Evolutionary conservation across 2,329 filamentous ascomycete species (phyloP), one percentile per base, ranked within the genome.

Genomic region (Cytospora leucostoma): DNA sequence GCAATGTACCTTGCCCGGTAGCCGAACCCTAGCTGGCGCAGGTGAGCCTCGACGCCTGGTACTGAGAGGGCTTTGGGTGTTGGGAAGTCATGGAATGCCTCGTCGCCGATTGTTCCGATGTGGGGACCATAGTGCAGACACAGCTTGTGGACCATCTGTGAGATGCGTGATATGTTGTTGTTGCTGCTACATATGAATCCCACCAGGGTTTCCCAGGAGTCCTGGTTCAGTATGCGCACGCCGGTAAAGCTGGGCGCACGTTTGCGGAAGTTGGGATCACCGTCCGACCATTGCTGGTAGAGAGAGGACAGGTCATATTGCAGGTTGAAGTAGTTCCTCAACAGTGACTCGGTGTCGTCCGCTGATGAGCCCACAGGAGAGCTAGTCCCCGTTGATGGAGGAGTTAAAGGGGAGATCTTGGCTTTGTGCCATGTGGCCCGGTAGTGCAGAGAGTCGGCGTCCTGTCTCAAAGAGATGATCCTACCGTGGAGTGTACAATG

Each of bases 141-240:
- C 13, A 99, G 80, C 70, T 97, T 98, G 69, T 96, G 88, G 27
- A 94, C 93, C 95, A 99, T 99, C 76, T 96, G 91, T 6, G 91
- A 94, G 74, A 99, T 99, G 47, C 95, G 87, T 2, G 88, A 84
- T 65, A 99, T 99, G 74, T 99, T 97, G 78, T 99, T 99, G 77
- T 99, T 99, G 77, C 93, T 97, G 76, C 93, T 97, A 82, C 95
- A 99, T 67, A 99, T 99, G 76, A 99, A 99, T 62, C 90, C 89
- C 32, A 99, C 81, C 27, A 99, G 81, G 0, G 95, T 88, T 76
- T 99, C 95, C 95, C 96, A 99, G 1, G 94, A 88, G 79, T 97
- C 93, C 78, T 99, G 95, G 70, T 89, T 91, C 52, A 99, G 79
- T 68, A 99, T 97, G 27, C 95, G 88, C 62, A 99, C 90, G 13